These are phyloP conservation scores for Omphalotus guepiniiformis DNA, from an alignment of 768 basidiomycete genomes.

Conservation along the genomic window DNA sequence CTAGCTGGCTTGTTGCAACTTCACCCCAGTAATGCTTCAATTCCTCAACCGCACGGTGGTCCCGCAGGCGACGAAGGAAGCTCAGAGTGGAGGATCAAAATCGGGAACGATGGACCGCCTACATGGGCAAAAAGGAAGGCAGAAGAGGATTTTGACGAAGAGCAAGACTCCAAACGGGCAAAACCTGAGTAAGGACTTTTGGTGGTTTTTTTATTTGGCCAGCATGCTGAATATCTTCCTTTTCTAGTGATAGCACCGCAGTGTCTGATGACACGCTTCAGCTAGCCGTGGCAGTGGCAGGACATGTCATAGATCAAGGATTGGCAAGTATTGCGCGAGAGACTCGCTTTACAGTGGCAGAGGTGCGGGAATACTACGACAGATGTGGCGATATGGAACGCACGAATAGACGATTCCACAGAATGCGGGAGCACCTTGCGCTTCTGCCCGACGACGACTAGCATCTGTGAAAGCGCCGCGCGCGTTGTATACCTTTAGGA, in stretches of 20 bases:
- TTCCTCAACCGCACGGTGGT: neutral
- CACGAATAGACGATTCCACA: constrained; percentile 61
- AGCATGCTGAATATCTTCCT: neutral
- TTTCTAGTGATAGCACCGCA: neutral
- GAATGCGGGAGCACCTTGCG: constrained; percentile 53
- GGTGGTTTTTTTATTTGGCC: neutral
- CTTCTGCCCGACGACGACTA: constrained; percentile 32
- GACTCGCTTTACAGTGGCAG: constrained; percentile 67
- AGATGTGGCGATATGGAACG: constrained; percentile 66
- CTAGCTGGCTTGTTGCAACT: constrained; percentile 6
- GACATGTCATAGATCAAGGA: constrained; percentile 61
- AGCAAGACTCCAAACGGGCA: constrained; percentile 32
- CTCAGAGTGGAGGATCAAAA: constrained; percentile 65
- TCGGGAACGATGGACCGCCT: constrained; percentile 62
- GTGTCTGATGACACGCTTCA: constrained; percentile 3
- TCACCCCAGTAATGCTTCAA: neutral
- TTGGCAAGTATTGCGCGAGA: constrained; percentile 65
- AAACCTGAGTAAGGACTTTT: constrained; percentile 34
- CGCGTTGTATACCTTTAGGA: neutral
- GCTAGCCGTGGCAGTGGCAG: constrained; percentile 8
- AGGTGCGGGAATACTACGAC: constrained; percentile 77
- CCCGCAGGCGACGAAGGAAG: constrained; percentile 54
- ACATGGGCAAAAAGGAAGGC: constrained; percentile 63
- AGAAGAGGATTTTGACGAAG: constrained; percentile 31
- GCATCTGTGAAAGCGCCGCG: neutral